Base-by-base conservation (phyloP, 2,329 filamentous ascomycete genomes). In the Pestalotiopsis sp. region DNA sequence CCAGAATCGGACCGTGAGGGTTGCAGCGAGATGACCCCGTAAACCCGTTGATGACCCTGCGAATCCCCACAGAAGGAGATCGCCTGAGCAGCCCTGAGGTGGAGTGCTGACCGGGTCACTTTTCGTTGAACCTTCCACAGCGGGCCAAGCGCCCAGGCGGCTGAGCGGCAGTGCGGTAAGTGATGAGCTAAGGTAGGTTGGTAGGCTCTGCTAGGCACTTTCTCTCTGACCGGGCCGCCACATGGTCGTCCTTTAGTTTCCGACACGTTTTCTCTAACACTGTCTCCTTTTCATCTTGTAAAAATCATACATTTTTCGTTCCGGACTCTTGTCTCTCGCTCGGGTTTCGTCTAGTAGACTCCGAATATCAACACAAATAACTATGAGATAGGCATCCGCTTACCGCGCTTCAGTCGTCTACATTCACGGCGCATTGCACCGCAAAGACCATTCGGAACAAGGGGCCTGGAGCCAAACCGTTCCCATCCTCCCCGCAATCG, bases 41-140 rank as follows among this genome's bases (percentile, higher is more conserved):
- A 13, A 6, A 45, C 41, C 41, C n/a, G 45, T 31, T 31, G 6
- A 31, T 31, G 27, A 36, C 31, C 31, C 31, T 36, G 31, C 6
- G 45, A 20, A 64, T 52, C 61, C 61, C 61, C 61, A 52, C 39
- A 64, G 23, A 64, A 38, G 17, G 41, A 36, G 61, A 64, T 52
- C 61, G 61, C 61, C 61, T 64, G 61, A 64, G 36, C 61, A 14
- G 36, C 39, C n/a, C 14, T 52, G 57, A 23, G 12, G 61, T 49
- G 61, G 61, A 64, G 38, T 64, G 61, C 61, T 64, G 20, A 49
- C 20, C 39, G 36, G 61, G 27, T 41, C 59, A 27, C 39, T 64
- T 14, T n/a, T 36, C 31, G 7, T 36, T 36, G 31, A 36, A 36
- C 31, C 31, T 36, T 36, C 14, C 14, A 1, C 49, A 56, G 49